Percentiles rank a stretch among this genome's conserved stretches.
Conservation (phyloP, 495 filamentous ascomycete genomes). For the Penicillium alfredii region DNA sequence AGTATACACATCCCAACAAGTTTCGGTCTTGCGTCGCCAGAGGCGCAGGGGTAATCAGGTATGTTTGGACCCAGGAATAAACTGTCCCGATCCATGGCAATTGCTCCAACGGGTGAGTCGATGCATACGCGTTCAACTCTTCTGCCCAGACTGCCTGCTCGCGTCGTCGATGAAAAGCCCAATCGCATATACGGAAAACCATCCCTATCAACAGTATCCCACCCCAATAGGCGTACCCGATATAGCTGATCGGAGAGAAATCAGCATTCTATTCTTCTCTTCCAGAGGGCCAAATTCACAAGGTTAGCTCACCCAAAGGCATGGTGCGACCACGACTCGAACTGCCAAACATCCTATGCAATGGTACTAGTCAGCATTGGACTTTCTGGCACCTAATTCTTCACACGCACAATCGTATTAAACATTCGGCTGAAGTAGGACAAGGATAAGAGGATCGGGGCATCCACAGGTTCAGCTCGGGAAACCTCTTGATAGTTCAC, state of each 20-base stretch:
- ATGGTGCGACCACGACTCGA: slow-evolving; percentile 33
- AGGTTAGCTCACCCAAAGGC: slow-evolving; percentile 27
- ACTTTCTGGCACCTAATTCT: not conserved
- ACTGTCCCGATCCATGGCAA: slow-evolving; percentile 1
- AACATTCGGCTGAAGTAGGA: slow-evolving; percentile 28
- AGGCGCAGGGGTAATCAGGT: slow-evolving; percentile 32
- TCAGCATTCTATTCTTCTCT: no score
- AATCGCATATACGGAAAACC: slow-evolving; percentile 15
- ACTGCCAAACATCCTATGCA: slow-evolving; percentile 31
- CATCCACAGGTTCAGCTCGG: slow-evolving; percentile 9
- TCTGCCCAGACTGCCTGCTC: not conserved
- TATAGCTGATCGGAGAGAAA: slow-evolving; percentile 16
- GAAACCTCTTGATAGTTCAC: slow-evolving; percentile 30
- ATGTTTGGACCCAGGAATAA: slow-evolving; percentile 24
- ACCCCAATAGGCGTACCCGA: slow-evolving; percentile 33
- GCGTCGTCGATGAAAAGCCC: slow-evolving; percentile 2
- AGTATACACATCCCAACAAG: slow-evolving; percentile 34
- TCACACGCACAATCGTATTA: slow-evolving; percentile 27
- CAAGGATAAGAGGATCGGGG: slow-evolving; percentile 26
- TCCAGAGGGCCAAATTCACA: not conserved
- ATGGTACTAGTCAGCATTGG: not conserved
- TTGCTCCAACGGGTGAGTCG: not conserved
- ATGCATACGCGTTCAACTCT: slow-evolving; percentile 8
- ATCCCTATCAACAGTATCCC: slow-evolving; percentile 23
- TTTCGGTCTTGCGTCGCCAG: slow-evolving; percentile 20